Base-by-base conservation (phyloP, 306 rosid genomes). In the Spatholobus suberectus region DNA sequence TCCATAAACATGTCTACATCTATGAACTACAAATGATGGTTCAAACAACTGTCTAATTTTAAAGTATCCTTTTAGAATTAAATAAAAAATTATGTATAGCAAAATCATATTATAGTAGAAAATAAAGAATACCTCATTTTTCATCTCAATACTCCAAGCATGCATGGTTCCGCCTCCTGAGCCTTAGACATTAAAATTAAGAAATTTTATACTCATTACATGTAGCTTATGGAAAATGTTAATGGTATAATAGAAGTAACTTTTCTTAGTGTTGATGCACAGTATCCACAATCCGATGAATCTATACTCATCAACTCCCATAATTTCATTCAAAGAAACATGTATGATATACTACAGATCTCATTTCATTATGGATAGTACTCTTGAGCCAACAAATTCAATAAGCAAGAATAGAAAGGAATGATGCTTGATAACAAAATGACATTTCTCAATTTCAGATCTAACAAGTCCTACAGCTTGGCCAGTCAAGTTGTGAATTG, bases 141-240 rank as follows among this genome's bases (percentile, higher is more conserved):
- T 90, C 76, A 29, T 84, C 86, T 87, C 82, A 84, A 96, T 90
- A 88, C 89, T 93, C 98, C 98, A 95, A 63, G 98, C 98, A 82
- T 93, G 99, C 86, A 96, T 73, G 68, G 92, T 90, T 86, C 99
- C 97, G 7, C 90, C 90, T 84, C 99, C 98, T 1, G 98, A 91
- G 72, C 99, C 98, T 95, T 69, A 26, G 51, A 69, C 68, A 75
- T 68, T 54, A 70, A 75, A 78, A 63, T 13, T 70, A 3, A 23
- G 6, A 38, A 6, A 40, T 10, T 18, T 9, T 38, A 35, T 66
- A 32, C 14, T 67, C 47, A 18, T 38, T 67, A 37, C 76, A 68
- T 68, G 44, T 4, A 44, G 32, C 29, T 4, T 5, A 17, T 10
- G 54, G 2, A 34, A 72, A 72, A 21, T 81, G 1, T 73, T 20